Evolutionary conservation across 768 basidiomycete species (phyloP).

Genomic region (Macrolepiota fuliginosa): DNA sequence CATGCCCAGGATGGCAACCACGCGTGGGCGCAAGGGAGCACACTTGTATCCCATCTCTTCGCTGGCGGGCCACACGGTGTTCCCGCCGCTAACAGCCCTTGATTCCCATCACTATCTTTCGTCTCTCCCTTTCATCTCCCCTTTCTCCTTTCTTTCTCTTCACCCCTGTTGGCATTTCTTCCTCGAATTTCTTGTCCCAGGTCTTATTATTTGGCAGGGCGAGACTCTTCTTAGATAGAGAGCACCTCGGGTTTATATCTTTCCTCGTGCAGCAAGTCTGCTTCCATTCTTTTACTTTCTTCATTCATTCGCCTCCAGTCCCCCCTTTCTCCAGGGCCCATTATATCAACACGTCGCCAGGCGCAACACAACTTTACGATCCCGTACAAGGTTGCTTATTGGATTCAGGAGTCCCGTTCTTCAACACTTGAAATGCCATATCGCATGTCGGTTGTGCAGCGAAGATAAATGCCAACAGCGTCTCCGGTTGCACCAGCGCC

Average conservation of each 20-base stretch:
- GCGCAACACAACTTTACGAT: not conserved
- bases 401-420: conserved; percentile 16
- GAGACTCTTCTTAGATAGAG: conserved; percentile 7
- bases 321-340: not conserved
- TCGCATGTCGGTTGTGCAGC: not conserved
- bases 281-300: conserved; percentile 26
- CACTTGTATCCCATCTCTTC: not conserved
- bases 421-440: conserved; percentile 11
- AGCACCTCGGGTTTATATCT: conserved; percentile 20
- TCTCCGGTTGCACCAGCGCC: conserved; percentile 10
- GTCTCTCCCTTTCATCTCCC: conserved; percentile 1
- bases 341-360: not conserved
- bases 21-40: not conserved
- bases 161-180: not conserved
- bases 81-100: not conserved
- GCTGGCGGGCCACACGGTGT: conserved; percentile 3
- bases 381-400: not conserved
- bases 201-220: not conserved
- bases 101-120: not conserved
- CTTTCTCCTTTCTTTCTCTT: not conserved
- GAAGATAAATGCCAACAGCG: conserved; percentile 27
- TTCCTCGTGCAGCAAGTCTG: conserved; percentile 26
- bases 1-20: conserved; percentile 5
- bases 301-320: conserved; percentile 1
- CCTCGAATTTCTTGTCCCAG: not conserved